Evolutionary conservation across 192 early-diverging fungal species (phyloP).

Genomic region (Coemansia sp.): DNA sequence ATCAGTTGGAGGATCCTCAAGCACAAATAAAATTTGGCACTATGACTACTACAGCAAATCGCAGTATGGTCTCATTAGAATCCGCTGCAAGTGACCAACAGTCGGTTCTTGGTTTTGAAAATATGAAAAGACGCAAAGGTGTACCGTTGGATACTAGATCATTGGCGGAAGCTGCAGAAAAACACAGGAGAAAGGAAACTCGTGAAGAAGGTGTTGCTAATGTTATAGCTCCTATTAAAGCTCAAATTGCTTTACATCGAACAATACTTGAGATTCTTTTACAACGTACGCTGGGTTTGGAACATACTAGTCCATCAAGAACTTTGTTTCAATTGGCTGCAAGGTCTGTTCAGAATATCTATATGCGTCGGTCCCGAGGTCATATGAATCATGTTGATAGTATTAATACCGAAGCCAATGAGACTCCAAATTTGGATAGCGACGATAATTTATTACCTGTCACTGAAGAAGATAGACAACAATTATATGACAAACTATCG

Average conservation of each 20-base stretch:
- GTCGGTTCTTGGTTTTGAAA: not conserved
- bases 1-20: slow-evolving; percentile 21
- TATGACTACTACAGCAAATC: slow-evolving; percentile 24
- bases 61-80: slow-evolving; percentile 16
- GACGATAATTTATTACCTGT: not conserved
- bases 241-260: slow-evolving; percentile 25
- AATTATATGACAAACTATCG: slow-evolving; percentile 8
- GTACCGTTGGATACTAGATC: not conserved
- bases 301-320: slow-evolving; percentile 24
- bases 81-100: slow-evolving; percentile 11
- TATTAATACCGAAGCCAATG: not conserved
- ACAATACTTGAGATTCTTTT: slow-evolving; percentile 18
- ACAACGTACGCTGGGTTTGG: slow-evolving; percentile 20
- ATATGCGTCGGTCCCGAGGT: not conserved
- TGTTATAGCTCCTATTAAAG: slow-evolving; percentile 21
- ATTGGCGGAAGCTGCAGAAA: slow-evolving; percentile 19
- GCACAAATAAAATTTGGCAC: slow-evolving; percentile 24
- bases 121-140: not conserved
- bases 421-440: not conserved
- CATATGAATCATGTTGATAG: not conserved
- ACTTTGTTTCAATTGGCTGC: slow-evolving; percentile 32
- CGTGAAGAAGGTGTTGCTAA: slow-evolving; percentile 6
- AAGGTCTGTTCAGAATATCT: slow-evolving; percentile 7
- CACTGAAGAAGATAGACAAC: not conserved
- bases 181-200: slow-evolving; percentile 16